A percentile compares a stretch with the other conserved stretches of the same genome.
Conservation (phyloP, 2,329 filamentous ascomycete genomes). For the Penicillium sp. region DNA sequence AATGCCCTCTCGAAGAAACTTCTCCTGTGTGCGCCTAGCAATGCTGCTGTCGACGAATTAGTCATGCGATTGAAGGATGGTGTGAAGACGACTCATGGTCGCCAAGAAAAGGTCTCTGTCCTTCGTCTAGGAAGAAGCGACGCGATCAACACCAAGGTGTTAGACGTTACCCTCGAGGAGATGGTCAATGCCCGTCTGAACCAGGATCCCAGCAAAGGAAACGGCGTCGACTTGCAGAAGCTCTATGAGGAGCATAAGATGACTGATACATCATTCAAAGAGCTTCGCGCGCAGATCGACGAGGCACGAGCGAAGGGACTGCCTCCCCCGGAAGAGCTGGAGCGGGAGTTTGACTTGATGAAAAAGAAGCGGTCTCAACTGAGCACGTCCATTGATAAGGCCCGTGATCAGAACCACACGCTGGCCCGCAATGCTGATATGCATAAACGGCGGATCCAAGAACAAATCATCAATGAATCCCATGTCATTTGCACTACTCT, state of each 20-base stretch:
- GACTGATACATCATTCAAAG: constrained; percentile 63
- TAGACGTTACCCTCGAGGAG: constrained; percentile 90
- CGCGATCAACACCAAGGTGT: constrained; percentile 83
- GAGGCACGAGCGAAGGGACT: constrained; percentile 57
- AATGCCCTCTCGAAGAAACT: constrained; percentile 68
- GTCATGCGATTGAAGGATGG: constrained; percentile 89
- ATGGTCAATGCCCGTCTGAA: constrained; percentile 73
- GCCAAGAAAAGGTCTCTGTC: constrained; percentile 74
- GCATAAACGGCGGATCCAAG: constrained; percentile 77
- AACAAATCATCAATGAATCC: constrained; percentile 83
- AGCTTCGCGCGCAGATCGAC: constrained; percentile 69
- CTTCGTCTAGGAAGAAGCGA: constrained; percentile 87
- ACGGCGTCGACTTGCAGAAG: constrained; percentile 54
- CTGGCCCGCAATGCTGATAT: constrained; percentile 82
- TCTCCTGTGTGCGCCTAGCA: constrained; percentile 95
- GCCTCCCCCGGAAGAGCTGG: constrained; percentile 51
- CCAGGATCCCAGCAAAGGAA: constrained; percentile 43
- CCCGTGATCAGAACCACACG: constrained; percentile 80
- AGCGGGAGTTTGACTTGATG: constrained; percentile 73
- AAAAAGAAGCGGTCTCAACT: constrained; percentile 74
- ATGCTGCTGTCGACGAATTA: constrained; percentile 93
- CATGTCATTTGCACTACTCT: constrained; percentile 94
- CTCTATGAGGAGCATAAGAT: constrained; percentile 68
- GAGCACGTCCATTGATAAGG: constrained; percentile 78
- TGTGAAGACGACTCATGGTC: constrained; percentile 72